Evolutionary conservation across 2,329 filamentous ascomycete genomes (phyloP).

Genomic region (Ophiocordyceps australis): DNA sequence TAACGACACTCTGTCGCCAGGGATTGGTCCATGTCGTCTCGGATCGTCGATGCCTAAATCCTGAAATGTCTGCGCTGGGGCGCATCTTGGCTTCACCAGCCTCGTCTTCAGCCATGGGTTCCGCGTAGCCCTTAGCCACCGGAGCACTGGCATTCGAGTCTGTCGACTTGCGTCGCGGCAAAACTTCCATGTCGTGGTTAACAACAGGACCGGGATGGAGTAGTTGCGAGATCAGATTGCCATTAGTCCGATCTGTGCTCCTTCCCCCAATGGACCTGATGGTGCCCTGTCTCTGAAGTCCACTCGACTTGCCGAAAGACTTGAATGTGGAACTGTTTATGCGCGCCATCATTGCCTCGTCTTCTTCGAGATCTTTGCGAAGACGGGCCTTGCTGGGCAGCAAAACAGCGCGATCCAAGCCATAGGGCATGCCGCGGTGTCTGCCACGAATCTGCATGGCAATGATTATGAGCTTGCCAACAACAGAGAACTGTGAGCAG

Average conservation of each 20-base stretch:
- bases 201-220: constrained; percentile 28
- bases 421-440: constrained; percentile 50
- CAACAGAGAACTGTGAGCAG: constrained; percentile 57
- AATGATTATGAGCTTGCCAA: constrained; percentile 53
- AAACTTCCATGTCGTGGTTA: constrained; percentile 8
- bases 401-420: constrained; percentile 42
- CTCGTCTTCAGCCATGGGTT: constrained; percentile 10
- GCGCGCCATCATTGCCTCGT: constrained; percentile 18
- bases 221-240: constrained; percentile 24
- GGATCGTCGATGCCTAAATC: too few species aligned
- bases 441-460: constrained; percentile 54
- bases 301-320: constrained; percentile 16
- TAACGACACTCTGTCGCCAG: too few species aligned
- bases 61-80: too few species aligned
- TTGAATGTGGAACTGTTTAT: too few species aligned
- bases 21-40: too few species aligned
- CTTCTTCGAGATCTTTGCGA: constrained; percentile 30
- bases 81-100: too few species aligned
- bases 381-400: constrained; percentile 38
- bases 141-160: constrained; percentile 4
- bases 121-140: constrained; percentile 6
- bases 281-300: constrained; percentile 11
- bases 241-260: constrained; percentile 17
- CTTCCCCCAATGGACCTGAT: constrained; percentile 13
- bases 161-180: constrained; percentile 10